A percentile compares a stretch with the other conserved stretches of the same genome.
phyloP scores from a whole-genome alignment of 805 yeast genomes.

The Spencermartinsiella europaea region DNA sequence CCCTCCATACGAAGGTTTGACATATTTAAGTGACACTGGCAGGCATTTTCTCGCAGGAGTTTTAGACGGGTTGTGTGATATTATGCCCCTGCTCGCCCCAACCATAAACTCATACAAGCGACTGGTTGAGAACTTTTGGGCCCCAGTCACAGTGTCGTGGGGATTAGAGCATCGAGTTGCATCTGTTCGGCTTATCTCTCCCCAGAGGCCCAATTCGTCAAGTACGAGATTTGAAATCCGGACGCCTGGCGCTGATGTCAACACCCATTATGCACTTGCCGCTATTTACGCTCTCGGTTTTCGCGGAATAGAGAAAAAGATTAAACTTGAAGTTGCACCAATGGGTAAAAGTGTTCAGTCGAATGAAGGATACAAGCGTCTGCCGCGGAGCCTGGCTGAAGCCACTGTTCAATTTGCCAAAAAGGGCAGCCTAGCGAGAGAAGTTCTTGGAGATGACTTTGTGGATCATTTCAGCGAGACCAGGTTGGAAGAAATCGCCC shows the following conservation, averaged over 20 bases:
- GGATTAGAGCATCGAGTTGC: conserved; percentile 34
- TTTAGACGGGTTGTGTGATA: conserved; percentile 28
- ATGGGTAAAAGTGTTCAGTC: conserved; percentile 24
- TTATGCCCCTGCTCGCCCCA: conserved; percentile 35
- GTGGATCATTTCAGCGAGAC: conserved; percentile 33
- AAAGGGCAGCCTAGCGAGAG: conserved; percentile 27
- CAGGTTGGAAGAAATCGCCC: conserved; percentile 26
- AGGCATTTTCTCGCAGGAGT: conserved; percentile 33
- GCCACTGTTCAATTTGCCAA: conserved; percentile 27
- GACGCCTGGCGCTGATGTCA: conserved; percentile 35
- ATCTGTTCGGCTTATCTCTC: conserved; percentile 30
- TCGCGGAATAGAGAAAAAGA: conserved; percentile 27
- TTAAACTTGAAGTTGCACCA: conserved; percentile 26
- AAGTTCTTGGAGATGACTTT: conserved; percentile 35
- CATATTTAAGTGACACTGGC: conserved; percentile 26
- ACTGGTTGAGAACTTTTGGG: conserved; percentile 33
- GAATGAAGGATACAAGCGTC: conserved; percentile 19
- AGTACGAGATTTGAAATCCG: conserved; percentile 32
- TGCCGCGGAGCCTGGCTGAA: conserved; percentile 25
- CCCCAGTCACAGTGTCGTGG: conserved; percentile 35
- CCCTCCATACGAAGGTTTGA: conserved; percentile 27
- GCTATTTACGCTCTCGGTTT: conserved; percentile 31
- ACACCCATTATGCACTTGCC: conserved; percentile 32
- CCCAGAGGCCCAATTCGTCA: conserved; percentile 23
- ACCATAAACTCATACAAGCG: conserved; percentile 34